A percentile compares a stretch with the other conserved stretches of the same genome.
phyloP scores from a whole-genome alignment of 495 filamentous ascomycete genomes.

The Tuber magnatum region DNA sequence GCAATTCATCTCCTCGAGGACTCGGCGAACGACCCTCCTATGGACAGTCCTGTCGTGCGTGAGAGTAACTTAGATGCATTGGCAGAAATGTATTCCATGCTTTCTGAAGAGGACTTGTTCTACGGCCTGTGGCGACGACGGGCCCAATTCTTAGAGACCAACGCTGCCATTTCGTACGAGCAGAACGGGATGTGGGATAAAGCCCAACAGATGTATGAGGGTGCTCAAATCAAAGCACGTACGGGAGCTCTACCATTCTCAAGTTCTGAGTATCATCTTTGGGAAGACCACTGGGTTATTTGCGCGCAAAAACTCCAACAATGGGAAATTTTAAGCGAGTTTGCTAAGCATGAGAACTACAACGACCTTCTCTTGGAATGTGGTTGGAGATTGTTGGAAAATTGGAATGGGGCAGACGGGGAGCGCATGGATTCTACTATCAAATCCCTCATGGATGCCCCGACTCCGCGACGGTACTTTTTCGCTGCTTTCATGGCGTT shows the following conservation, averaged over 20 bases:
- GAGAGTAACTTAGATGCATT: conserved; percentile 94
- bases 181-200: conserved; percentile 99
- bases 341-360: conserved; percentile 98
- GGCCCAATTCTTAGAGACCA: conserved; percentile 92
- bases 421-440: conserved; percentile 85
- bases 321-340: conserved; percentile 94
- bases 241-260: conserved; percentile 91
- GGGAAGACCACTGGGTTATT: conserved; percentile 98
- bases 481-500: conserved; percentile 98
- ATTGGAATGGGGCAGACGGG: conserved; percentile 77
- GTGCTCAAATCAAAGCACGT: conserved; percentile 90
- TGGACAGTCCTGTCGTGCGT: conserved; percentile 72
- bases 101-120: conserved; percentile 94
- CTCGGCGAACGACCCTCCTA: conserved; percentile 67
- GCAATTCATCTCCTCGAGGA: conserved; percentile 78
- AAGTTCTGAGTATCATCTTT: conserved; percentile 93
- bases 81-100: conserved; percentile 75
- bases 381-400: conserved; percentile 86
- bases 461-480: conserved; percentile 85
- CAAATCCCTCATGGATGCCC: conserved; percentile 93
- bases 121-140: conserved; percentile 95
- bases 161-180: conserved; percentile 92
- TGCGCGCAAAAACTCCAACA: conserved; percentile 98
- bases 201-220: conserved; percentile 90
- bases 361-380: conserved; percentile 95